Base-by-base conservation (phyloP, 2,329 filamentous ascomycete genomes). In the Phyllosticta citribraziliensis region DNA sequence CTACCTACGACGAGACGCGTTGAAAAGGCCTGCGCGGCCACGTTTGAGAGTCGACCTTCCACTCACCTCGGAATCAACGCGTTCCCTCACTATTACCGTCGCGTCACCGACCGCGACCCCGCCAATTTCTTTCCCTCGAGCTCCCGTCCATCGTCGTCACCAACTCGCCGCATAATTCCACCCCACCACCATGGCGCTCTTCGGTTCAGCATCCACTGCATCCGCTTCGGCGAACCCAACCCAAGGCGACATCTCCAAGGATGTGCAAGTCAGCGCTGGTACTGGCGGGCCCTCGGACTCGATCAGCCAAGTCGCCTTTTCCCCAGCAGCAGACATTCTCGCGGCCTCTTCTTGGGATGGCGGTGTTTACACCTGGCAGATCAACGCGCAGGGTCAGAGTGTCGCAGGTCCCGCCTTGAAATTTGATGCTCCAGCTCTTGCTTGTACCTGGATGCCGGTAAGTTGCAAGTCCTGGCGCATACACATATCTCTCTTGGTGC, bases 341-440 rank as follows among this genome's bases (percentile, higher is more conserved):
- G 91, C 93, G 24, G 89, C 97, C 40, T 80, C 91, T 55, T 96
- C 91, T 68, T 99, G 94, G 94, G 94, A 99, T 77, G 96, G 95
- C 79, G 96, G 96, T 74, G 91, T 97, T 65, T 88, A 92, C 70
- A 93, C 99, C 72, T 99, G 97, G 78, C 91, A 97, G 75, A 91
- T 97, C 72, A 85, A 87, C 66, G 77, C 76, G 61, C 85, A 85
- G 66, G 91, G 91, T 52, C 84, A 88, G 71, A 93, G 88, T 70
- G 85, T 91, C 72, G 91, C 91, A 56, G 93, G 92, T 70, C 91
- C 91, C 65, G 79, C 88, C 63, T 95, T 94, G 71, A 88, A 95
- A 67, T 90, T 95, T 75, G 88, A 91, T 66, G 89, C 83, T 53
- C 91, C 92, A 2, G 92, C 96, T 2, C 78, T 99, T 64, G 88